Conservation (phyloP, 768 basidiomycete genomes). For the Boletellus ananas region DNA sequence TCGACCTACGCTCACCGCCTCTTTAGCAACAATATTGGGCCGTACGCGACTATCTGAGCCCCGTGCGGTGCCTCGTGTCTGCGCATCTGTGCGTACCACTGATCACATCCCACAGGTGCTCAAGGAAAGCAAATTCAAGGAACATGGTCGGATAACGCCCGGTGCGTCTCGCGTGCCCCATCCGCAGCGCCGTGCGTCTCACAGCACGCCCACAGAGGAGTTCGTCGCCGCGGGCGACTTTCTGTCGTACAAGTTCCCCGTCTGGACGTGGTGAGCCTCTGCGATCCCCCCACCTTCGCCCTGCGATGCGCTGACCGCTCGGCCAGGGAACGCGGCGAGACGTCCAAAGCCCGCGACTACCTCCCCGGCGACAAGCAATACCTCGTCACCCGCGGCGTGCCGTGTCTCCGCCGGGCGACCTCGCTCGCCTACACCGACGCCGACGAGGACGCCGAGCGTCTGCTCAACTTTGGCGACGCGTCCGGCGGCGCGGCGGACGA, state of each 20-base stretch:
- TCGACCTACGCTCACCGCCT: not conserved
- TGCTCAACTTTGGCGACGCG: constrained; percentile 77
- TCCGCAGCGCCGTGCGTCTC: not conserved
- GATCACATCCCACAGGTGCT: constrained; percentile 62
- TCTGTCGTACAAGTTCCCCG: constrained; percentile 95
- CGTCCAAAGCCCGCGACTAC: constrained; percentile 82
- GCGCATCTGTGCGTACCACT: constrained; percentile 21
- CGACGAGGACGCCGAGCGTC: constrained; percentile 93
- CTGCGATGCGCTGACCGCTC: not conserved
- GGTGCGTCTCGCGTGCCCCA: constrained; percentile 44
- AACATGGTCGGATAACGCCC: constrained; percentile 94
- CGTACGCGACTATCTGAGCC: constrained; percentile 90
- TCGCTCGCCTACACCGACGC: constrained; percentile 92
- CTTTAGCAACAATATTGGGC: constrained; percentile 87
- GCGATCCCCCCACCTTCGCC: not conserved
- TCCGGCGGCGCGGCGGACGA: constrained; percentile 67
- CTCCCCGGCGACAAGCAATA: constrained; percentile 97
- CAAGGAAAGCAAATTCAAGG: constrained; percentile 98
- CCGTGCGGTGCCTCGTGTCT: constrained; percentile 48
- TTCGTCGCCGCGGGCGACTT: constrained; percentile 98
- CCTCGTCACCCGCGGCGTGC: constrained; percentile 92
- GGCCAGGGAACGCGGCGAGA: constrained; percentile 87
- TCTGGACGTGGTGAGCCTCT: constrained; percentile 84
- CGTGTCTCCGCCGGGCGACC: constrained; percentile 90
- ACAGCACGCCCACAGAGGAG: constrained; percentile 61